Conservation (phyloP, 148 eudicot species). For the Vaccinium corymbosum region DNA sequence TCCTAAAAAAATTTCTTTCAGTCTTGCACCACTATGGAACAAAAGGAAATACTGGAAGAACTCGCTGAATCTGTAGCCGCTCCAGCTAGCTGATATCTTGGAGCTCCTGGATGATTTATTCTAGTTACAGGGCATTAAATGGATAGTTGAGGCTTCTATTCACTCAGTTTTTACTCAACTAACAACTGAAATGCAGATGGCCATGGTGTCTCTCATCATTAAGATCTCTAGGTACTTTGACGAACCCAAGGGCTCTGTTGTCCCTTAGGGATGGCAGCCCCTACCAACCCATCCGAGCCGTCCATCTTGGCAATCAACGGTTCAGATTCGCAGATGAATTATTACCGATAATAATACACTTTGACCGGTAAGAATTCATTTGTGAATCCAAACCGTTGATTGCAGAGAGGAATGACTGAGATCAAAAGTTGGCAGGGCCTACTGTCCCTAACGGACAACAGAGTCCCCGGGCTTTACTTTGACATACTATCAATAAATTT, state of each 20-base stretch:
- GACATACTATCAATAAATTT: background rate
- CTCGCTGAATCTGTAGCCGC: conserved; percentile 66
- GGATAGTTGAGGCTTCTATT: background rate
- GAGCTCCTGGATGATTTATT: conserved; percentile 20
- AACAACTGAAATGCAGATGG: background rate
- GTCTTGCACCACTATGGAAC: conserved; percentile 86
- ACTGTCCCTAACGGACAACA: no score
- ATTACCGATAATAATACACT: no score
- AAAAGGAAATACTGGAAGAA: conserved; percentile 77
- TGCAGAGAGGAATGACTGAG: no score
- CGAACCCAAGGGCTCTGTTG: no score
- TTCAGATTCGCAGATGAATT: no score
- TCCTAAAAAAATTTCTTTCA: conserved; percentile 28
- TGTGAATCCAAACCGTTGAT: no score
- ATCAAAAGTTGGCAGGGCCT: no score
- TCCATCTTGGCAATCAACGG: no score
- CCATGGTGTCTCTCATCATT: background rate
- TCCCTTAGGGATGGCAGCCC: no score
- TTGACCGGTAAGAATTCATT: no score
- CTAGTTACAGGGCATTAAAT: background rate
- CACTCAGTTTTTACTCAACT: background rate
- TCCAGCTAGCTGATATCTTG: conserved; percentile 24
- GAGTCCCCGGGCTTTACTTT: no score
- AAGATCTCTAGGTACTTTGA: background rate
- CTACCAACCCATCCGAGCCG: no score